Evolutionary conservation across 495 filamentous ascomycete species (phyloP), one percentile per base, ranked within the genome.

Genomic region (Tuber indicum): DNA sequence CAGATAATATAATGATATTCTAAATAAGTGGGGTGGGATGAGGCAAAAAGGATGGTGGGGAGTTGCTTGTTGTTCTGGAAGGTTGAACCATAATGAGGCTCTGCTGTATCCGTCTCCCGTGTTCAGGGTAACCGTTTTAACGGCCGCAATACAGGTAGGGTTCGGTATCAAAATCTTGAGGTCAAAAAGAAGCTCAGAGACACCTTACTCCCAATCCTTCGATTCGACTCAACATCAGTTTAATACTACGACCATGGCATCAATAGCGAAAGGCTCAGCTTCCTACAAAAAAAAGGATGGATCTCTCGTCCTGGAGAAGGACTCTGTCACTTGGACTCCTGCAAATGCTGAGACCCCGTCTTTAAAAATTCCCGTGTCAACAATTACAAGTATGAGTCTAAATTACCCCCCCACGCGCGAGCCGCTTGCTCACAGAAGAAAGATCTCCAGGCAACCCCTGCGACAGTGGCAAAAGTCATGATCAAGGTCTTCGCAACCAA

Each of bases 211-310:
- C 26, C 12, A 66, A 66, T 26, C 58, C 19, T 36, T 36, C 26
- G 26, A 66, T 26, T 36, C 58, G 0, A 66, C 26, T 12, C 26
- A 66, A 36, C 58, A 36, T 8, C 26, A 19, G 26, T 66, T 32
- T 7, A 17, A 66, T 36, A 66, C 26, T 44, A 21, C 62, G n/a
- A 39, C 36, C n/a, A 88, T 88, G 88, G 86, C 91, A 83, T 86
- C 90, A 84, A 88, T 89, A 74, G 82, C 83, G 36, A 89, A 88
- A 84, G 93, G 90, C 82, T 88, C 88, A 76, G 91, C 93, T 75
- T 87, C 90, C 74, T 98, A 95, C 88, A 98, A 97, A 86, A 99
- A 99, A 88, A 94, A 95, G 86, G 94, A 98, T 87, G 96, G 96
- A 83, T 89, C 88, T 81, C 87, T 99, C 83, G 88, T 88, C 71